These are phyloP conservation scores for Omphalotus olearius DNA, from an alignment of 1,284 basidiomycete genomes.

Conservation along the genomic window DNA sequence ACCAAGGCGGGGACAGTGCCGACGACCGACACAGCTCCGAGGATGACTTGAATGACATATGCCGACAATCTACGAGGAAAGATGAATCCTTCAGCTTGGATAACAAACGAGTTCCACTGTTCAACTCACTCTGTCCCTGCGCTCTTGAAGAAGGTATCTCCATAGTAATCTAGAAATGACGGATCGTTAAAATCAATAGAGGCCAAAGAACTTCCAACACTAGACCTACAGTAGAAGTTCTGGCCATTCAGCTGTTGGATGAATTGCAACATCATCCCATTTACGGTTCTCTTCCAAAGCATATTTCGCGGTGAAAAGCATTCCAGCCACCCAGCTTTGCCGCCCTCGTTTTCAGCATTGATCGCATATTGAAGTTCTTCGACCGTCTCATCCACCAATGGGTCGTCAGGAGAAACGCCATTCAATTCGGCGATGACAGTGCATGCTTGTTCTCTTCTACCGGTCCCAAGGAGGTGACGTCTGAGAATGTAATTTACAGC, in stretches of 20 bases:
- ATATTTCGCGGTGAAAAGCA: constrained; percentile 70
- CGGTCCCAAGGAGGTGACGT: constrained; percentile 57
- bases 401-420: constrained; percentile 55
- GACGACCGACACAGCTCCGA: constrained; percentile 65
- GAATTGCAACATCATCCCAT: constrained; percentile 81
- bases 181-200: background rate
- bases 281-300: constrained; percentile 68
- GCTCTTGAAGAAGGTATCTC: constrained; percentile 79
- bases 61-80: constrained; percentile 45
- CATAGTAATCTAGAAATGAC: constrained; percentile 59
- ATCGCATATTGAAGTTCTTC: constrained; percentile 71
- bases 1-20: constrained; percentile 62
- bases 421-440: constrained; percentile 65
- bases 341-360: constrained; percentile 67
- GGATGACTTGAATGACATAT: constrained; percentile 70
- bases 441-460: constrained; percentile 50
- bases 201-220: background rate
- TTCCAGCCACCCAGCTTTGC: constrained; percentile 75
- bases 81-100: background rate
- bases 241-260: constrained; percentile 78
- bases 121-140: constrained; percentile 55
- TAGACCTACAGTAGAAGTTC: constrained; percentile 63
- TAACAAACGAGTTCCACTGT: background rate
- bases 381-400: constrained; percentile 59
- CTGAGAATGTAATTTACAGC: constrained; percentile 26